phyloP scores from a whole-genome alignment of 2,329 filamentous ascomycete species.

The Aspergillus amoenus region DNA sequence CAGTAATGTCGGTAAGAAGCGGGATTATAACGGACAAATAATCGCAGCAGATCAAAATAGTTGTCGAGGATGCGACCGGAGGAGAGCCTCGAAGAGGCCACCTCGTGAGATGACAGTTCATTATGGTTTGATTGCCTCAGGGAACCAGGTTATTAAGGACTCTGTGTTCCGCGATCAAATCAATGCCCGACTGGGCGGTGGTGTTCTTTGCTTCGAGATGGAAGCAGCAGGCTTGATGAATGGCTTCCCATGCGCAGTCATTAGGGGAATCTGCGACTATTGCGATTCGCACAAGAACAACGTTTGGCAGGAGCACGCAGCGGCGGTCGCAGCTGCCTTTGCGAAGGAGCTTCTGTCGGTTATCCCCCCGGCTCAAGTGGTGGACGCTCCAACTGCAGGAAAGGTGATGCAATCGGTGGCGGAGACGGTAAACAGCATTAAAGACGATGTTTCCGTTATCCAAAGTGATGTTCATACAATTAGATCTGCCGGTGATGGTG shows the following conservation, averaged over 20 bases:
- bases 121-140: neutral
- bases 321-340: neutral
- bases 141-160: neutral
- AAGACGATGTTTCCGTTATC: neutral
- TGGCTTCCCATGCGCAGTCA: conserved; percentile 7
- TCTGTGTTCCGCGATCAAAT: neutral
- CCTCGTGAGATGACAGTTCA: neutral
- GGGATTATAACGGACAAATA: too few species aligned
- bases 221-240: conserved; percentile 1
- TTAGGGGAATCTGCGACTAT: conserved; percentile 23
- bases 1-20: too few species aligned
- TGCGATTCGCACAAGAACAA: conserved; percentile 15
- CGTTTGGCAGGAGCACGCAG: neutral
- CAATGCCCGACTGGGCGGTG: neutral
- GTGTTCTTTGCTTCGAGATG: neutral
- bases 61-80: neutral
- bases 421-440: neutral
- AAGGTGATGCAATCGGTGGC: neutral
- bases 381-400: neutral
- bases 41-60: neutral
- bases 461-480: neutral
- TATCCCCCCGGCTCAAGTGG: neutral
- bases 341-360: neutral
- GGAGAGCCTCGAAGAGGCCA: neutral
- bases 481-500: neutral